A percentile compares a stretch with the other conserved stretches of the same genome.
These are phyloP conservation scores for Allomyces macrogynus DNA, from an alignment of 192 early-diverging fungal genomes.

Conservation along the genomic window DNA sequence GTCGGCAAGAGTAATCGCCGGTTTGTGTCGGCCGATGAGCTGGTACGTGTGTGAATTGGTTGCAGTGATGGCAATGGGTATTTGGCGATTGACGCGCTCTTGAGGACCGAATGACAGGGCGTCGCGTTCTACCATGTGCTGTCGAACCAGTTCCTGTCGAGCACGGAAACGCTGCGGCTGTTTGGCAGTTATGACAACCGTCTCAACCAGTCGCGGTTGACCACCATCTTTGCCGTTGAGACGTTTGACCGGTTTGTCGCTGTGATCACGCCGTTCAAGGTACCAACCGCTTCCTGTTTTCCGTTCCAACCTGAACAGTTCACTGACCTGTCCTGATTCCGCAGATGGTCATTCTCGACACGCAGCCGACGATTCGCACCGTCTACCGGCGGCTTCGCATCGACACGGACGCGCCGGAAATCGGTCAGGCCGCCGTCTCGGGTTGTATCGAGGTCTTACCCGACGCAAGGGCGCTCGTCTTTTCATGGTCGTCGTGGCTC, in stretches of 20 bases:
- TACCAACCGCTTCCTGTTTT: too few relatives aligned
- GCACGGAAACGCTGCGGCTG: neutral
- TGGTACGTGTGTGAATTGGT: neutral
- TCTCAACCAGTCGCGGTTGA: neutral
- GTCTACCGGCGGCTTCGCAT: neutral
- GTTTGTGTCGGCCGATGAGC: neutral
- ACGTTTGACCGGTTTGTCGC: neutral
- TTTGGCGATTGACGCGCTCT: too few relatives aligned
- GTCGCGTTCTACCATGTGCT: neutral
- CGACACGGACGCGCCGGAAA: too few relatives aligned
- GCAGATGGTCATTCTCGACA: neutral
- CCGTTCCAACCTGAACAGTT: too few relatives aligned
- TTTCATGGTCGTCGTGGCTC: neutral
- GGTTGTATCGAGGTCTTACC: neutral
- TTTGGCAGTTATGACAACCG: neutral
- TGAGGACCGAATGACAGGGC: neutral
- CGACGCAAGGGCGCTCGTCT: neutral
- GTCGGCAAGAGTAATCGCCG: neutral
- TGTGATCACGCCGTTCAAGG: neutral
- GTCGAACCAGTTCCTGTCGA: neutral
- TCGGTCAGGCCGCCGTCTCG: neutral
- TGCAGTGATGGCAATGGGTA: too few relatives aligned
- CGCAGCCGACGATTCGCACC: neutral
- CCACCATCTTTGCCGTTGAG: neutral
- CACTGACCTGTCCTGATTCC: too few relatives aligned